These are phyloP conservation scores for Myxozyma udenii DNA, from an alignment of 805 yeast species.

Conservation along the genomic window DNA sequence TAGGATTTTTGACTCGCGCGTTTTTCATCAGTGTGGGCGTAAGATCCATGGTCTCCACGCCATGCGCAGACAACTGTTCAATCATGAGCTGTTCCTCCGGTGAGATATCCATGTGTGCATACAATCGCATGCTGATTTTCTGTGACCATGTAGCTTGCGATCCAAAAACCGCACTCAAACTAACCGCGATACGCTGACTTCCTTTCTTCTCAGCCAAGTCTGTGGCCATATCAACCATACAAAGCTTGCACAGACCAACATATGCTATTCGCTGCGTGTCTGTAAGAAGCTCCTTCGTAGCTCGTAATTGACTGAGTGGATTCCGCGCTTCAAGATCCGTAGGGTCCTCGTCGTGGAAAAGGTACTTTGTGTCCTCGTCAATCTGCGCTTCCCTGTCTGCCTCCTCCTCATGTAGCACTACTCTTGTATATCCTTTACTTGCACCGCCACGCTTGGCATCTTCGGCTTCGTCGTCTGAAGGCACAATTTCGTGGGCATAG, in stretches of 20 bases:
- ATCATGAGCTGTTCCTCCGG: slow-evolving; percentile 85
- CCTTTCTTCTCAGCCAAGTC: slow-evolving; percentile 61
- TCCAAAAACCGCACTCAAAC: slow-evolving; percentile 65
- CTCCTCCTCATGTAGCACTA: slow-evolving; percentile 83
- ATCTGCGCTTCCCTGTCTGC: slow-evolving; percentile 55
- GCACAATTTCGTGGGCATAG: slow-evolving; percentile 34
- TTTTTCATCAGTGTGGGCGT: slow-evolving; percentile 56
- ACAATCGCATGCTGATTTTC: slow-evolving; percentile 64
- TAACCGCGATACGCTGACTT: slow-evolving; percentile 52
- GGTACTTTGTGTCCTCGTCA: slow-evolving; percentile 55
- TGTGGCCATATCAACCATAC: slow-evolving; percentile 76
- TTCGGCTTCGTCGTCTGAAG: slow-evolving; percentile 31
- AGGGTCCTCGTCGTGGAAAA: slow-evolving; percentile 46
- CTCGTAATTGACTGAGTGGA: slow-evolving; percentile 64
- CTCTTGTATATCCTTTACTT: slow-evolving; percentile 78
- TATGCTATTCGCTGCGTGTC: slow-evolving; percentile 90
- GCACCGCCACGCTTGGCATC: slow-evolving; percentile 43
- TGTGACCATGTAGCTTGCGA: slow-evolving; percentile 83
- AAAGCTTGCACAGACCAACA: slow-evolving; percentile 75
- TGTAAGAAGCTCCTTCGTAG: slow-evolving; percentile 75
- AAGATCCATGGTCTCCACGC: slow-evolving; percentile 71
- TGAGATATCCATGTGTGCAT: slow-evolving; percentile 72
- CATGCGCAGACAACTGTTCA: slow-evolving; percentile 78
- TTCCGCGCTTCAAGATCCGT: slow-evolving; percentile 37
- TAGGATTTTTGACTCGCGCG: slow-evolving; percentile 52